phyloP scores from a whole-genome alignment of 2,329 filamentous ascomycete species.

The Hypoxylon sp. region DNA sequence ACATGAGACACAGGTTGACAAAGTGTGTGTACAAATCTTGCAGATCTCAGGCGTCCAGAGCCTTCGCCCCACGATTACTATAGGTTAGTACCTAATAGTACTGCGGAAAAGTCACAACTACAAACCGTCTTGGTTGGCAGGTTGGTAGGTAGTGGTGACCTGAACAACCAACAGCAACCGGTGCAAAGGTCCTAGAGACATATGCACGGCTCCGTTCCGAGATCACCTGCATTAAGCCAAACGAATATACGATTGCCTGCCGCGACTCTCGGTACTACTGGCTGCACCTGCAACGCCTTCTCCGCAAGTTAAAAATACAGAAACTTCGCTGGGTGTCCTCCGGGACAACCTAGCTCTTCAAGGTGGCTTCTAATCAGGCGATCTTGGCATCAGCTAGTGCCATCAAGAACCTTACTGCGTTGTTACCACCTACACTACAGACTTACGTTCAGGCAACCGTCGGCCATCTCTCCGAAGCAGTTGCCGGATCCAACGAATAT shows the following conservation, averaged over 20 bases:
- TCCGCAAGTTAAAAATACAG: conserved; percentile 46
- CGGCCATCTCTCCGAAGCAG: conserved; percentile 63
- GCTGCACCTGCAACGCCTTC: conserved; percentile 39
- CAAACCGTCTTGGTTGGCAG: conserved; percentile 18
- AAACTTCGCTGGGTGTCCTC: conserved; percentile 56
- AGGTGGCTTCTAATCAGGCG: conserved; percentile 74
- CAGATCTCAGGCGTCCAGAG: conserved; percentile 30
- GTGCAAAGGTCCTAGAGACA: conserved; percentile 39
- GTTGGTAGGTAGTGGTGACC: conserved; percentile 10
- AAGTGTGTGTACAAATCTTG: conserved; percentile 27
- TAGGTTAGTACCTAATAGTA: conserved; percentile 25
- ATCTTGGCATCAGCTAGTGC: conserved; percentile 75
- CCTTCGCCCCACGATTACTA: conserved; percentile 30
- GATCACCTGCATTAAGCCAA: conserved; percentile 37
- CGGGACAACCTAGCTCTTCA: conserved; percentile 61
- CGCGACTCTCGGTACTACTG: conserved; percentile 42
- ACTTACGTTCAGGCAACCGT: conserved; percentile 69
- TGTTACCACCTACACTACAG: conserved; percentile 64
- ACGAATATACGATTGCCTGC: conserved; percentile 37
- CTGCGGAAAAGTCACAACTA: conserved; percentile 22
- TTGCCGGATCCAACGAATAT: conserved; percentile 67
- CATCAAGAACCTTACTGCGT: conserved; percentile 71
- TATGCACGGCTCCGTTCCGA: conserved; percentile 42
- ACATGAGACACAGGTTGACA: conserved; percentile 5
- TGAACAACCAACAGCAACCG: conserved; percentile 20